Conservation (phyloP, 2,329 filamentous ascomycete genomes). For the Alternaria solani region DNA sequence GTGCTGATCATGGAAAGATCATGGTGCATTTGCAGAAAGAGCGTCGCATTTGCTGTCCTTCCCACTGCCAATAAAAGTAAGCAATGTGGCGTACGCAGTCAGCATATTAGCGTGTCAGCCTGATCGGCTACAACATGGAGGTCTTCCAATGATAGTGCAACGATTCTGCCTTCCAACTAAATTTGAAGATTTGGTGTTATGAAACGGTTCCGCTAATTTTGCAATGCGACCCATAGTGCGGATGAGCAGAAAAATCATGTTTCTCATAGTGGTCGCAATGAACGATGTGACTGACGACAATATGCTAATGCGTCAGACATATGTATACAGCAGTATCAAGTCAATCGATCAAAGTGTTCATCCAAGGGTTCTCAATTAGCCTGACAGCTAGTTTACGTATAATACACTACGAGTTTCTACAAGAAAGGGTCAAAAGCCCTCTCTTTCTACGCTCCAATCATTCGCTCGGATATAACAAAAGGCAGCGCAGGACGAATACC, state of each 20-base stretch:
- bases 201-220: not conserved
- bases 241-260: not conserved
- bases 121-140: not conserved
- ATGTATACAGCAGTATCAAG: not conserved
- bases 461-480: not conserved
- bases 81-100: not conserved
- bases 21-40: not conserved
- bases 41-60: too few relatives aligned
- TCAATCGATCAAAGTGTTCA: not conserved
- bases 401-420: constrained; percentile 3
- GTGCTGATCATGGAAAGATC: not conserved
- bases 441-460: constrained; percentile 1
- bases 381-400: not conserved
- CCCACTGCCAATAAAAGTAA: not conserved
- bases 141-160: too few relatives aligned
- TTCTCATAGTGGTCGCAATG: not conserved
- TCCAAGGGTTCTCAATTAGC: not conserved
- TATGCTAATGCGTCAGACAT: not conserved
- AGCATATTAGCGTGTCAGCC: not conserved
- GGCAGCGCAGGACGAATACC: not conserved
- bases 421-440: not conserved
- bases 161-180: too few relatives aligned
- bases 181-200: too few relatives aligned
- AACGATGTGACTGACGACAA: not conserved
- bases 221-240: not conserved